phyloP scores from a whole-genome alignment of 1,139 yeast genomes.

The Zygoascus sp. region DNA sequence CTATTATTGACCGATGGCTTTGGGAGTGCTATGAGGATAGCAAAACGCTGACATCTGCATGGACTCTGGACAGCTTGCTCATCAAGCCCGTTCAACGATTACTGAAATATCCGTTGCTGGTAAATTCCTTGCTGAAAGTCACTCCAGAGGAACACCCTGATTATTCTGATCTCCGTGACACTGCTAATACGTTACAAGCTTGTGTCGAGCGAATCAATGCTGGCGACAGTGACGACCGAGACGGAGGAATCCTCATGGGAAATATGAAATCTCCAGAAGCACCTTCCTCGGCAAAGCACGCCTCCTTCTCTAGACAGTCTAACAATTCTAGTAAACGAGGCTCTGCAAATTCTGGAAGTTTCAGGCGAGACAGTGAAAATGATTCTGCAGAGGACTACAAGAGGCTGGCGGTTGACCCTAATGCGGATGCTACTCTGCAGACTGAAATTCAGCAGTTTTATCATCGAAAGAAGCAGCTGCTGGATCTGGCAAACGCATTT shows the following conservation, averaged over 20 bases:
- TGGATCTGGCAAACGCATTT: slow-evolving; percentile 24
- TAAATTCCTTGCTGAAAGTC: slow-evolving; percentile 29
- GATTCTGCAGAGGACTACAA: neutral
- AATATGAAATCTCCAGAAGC: neutral
- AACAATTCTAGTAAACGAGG: neutral
- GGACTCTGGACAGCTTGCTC: slow-evolving; percentile 40
- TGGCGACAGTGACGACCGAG: slow-evolving; percentile 4
- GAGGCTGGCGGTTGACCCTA: slow-evolving; percentile 18
- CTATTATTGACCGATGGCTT: slow-evolving; percentile 34
- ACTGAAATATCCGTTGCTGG: slow-evolving; percentile 39
- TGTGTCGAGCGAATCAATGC: slow-evolving; percentile 30
- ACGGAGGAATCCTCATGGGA: neutral
- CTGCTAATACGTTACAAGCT: slow-evolving; percentile 26
- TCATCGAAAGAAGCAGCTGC: slow-evolving; percentile 19
- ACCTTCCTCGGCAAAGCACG: neutral
- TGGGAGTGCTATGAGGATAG: slow-evolving; percentile 29
- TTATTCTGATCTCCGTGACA: slow-evolving; percentile 28
- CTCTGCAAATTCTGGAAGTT: neutral
- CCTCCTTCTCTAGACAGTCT: neutral
- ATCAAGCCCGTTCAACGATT: slow-evolving; percentile 43
- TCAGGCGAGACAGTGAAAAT: neutral
- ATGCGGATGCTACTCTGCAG: slow-evolving; percentile 26
- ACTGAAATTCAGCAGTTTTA: slow-evolving; percentile 22
- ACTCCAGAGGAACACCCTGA: slow-evolving; percentile 34
- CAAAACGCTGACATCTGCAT: slow-evolving; percentile 34